Percentiles rank a stretch among this genome's conserved stretches.
Conservation (phyloP, 805 yeast genomes). For the Saturnispora ahearnii region DNA sequence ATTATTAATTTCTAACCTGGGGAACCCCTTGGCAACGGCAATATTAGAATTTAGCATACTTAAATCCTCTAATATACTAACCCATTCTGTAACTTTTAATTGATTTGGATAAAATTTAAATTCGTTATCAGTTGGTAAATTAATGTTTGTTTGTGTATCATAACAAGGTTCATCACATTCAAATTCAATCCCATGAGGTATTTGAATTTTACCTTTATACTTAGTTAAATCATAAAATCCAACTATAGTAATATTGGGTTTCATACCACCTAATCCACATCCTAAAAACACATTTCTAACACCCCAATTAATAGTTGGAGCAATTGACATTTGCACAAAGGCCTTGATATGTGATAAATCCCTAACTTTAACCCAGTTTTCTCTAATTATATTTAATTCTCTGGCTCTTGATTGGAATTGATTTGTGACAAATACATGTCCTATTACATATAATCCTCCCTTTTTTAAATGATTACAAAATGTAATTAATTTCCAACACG, state of each 20-base stretch:
- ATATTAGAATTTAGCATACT: constrained; percentile 83
- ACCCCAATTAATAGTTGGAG: constrained; percentile 89
- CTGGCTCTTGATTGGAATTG: constrained; percentile 53
- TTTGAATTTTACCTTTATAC: constrained; percentile 13
- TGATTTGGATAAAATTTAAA: constrained; percentile 58
- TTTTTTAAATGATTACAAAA: constrained; percentile 93
- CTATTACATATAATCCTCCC: constrained; percentile 87
- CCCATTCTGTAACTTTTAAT: constrained; percentile 76
- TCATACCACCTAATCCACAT: constrained; percentile 98
- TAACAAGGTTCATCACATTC: constrained; percentile 21
- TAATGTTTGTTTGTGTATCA: constrained; percentile 19
- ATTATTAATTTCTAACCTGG: constrained; percentile 39
- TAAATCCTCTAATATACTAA: constrained; percentile 82
- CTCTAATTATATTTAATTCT: constrained; percentile 63
- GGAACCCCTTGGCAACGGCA: constrained; percentile 88
- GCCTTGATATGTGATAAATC: constrained; percentile 79
- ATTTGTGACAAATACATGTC: constrained; percentile 74
- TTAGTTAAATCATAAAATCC: constrained; percentile 69
- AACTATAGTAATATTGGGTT: constrained; percentile 86
- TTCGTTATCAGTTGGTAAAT: constrained; percentile 49
- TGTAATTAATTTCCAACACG: constrained; percentile 83
- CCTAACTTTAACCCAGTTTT: constrained; percentile 78
- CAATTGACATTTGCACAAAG: constrained; percentile 85
- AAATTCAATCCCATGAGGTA: constrained; percentile 18
- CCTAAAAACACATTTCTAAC: constrained; percentile 86